Evolutionary conservation across 1,284 basidiomycete genomes (phyloP).

Genomic region (Porodaedalea pini): DNA sequence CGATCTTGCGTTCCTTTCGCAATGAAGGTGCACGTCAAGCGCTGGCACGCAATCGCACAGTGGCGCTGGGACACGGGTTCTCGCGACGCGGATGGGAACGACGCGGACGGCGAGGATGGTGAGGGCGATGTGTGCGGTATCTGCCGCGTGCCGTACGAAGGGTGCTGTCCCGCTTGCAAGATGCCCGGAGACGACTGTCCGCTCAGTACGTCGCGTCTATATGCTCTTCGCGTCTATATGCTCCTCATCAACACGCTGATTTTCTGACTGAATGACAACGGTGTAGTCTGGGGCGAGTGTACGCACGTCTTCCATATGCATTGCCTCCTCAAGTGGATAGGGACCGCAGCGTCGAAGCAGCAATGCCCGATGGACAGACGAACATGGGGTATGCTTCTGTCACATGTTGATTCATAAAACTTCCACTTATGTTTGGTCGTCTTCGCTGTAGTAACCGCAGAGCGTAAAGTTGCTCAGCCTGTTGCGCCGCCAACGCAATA

Average conservation of each 20-base stretch:
- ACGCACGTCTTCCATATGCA: constrained; percentile 95
- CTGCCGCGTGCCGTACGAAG: constrained; percentile 87
- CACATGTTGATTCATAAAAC: neutral
- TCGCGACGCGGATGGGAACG: constrained; percentile 34
- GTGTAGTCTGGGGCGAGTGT: constrained; percentile 90
- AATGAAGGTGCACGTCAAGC: constrained; percentile 82
- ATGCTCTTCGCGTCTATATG: neutral
- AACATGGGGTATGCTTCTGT: constrained; percentile 75
- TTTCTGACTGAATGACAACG: constrained; percentile 8
- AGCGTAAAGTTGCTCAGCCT: constrained; percentile 17
- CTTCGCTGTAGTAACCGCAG: constrained; percentile 19
- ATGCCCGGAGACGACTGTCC: constrained; percentile 97
- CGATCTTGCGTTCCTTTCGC: too few species aligned
- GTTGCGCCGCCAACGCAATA: neutral
- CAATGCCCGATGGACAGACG: constrained; percentile 94
- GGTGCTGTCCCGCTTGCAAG: constrained; percentile 90
- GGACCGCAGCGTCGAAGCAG: constrained; percentile 79
- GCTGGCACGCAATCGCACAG: constrained; percentile 81
- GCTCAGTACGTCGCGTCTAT: constrained; percentile 61
- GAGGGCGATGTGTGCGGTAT: constrained; percentile 90
- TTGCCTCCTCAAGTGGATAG: constrained; percentile 92
- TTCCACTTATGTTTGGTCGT: neutral
- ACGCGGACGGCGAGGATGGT: constrained; percentile 50
- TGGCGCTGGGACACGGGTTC: constrained; percentile 82
- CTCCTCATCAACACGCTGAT: neutral